Evolutionary conservation across 2,329 filamentous ascomycete genomes (phyloP).

Genomic region (Sarocladium oryzae): DNA sequence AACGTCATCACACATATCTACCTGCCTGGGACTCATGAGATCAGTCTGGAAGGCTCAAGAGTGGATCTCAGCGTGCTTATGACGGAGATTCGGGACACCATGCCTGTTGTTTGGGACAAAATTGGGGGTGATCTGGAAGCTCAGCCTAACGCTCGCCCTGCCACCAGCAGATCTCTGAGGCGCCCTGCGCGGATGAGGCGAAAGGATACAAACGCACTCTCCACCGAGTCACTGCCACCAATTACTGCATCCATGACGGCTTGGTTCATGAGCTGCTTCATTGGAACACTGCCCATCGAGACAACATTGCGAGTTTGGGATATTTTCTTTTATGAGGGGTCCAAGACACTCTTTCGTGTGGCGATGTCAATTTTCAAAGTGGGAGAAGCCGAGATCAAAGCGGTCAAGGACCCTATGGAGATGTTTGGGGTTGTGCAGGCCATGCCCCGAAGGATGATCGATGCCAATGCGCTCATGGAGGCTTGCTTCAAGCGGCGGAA

Average conservation of each 20-base stretch:
- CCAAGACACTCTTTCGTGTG: constrained; percentile 87
- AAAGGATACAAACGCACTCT: constrained; percentile 30
- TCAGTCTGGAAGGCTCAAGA: constrained; percentile 84
- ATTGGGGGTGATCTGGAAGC: constrained; percentile 72
- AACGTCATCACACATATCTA: constrained; percentile 87
- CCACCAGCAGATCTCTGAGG: constrained; percentile 29
- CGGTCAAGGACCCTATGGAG: constrained; percentile 82
- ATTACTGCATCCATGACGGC: constrained; percentile 90
- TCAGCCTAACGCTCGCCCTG: constrained; percentile 27
- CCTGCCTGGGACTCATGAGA: constrained; percentile 85
- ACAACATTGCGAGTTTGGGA: constrained; percentile 92
- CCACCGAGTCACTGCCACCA: constrained; percentile 63
- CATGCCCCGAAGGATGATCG: constrained; percentile 72
- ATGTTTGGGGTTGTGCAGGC: constrained; percentile 92
- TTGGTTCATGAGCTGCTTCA: constrained; percentile 98
- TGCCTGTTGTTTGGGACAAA: constrained; percentile 81
- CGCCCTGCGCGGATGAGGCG: constrained; percentile 31
- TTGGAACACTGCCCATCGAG: constrained; percentile 87
- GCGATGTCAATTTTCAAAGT: constrained; percentile 87
- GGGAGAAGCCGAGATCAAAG: constrained; percentile 73
- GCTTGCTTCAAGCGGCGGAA: constrained; percentile 74
- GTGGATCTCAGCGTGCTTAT: constrained; percentile 92
- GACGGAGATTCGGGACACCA: constrained; percentile 73
- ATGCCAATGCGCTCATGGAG: constrained; percentile 77
- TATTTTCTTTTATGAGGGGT: constrained; percentile 90